A percentile compares a stretch with the other conserved stretches of the same genome.
Evolutionary conservation across 805 yeast species (phyloP).

Genomic region (Kodamaea sagamina): DNA sequence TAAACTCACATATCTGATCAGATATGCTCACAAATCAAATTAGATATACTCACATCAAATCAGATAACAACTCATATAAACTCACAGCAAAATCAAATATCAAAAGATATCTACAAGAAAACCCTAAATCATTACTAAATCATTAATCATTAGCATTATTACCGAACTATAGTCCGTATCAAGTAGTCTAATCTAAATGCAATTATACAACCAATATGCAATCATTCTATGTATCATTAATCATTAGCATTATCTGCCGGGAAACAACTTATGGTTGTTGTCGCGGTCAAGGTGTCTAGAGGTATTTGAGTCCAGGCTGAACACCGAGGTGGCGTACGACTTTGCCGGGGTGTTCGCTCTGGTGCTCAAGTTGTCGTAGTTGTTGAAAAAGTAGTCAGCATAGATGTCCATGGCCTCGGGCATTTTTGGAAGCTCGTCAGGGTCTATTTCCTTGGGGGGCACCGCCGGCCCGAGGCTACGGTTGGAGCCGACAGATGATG

Average conservation of each 20-base stretch:
- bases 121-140: too few relatives aligned
- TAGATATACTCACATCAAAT: too few relatives aligned
- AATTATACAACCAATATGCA: too few relatives aligned
- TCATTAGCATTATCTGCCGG: conserved; percentile 5
- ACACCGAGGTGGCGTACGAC: neutral
- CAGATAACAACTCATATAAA: too few relatives aligned
- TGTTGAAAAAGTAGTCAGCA: conserved; percentile 11
- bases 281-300: conserved; percentile 12
- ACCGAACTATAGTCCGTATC: too few relatives aligned
- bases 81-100: too few relatives aligned
- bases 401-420: conserved; percentile 6
- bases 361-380: neutral
- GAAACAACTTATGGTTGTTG: conserved; percentile 15
- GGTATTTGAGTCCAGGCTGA: conserved; percentile 10
- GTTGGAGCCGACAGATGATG: conserved; percentile 1
- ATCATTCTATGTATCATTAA: neutral
- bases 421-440: conserved; percentile 1
- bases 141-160: too few relatives aligned
- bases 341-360: conserved; percentile 4
- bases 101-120: too few relatives aligned
- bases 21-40: too few relatives aligned
- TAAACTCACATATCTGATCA: too few relatives aligned
- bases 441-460: neutral
- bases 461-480: neutral
- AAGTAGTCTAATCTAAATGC: too few relatives aligned